Conservation (phyloP, 192 early-diverging fungal species). For the Entomortierella chlamydospora region DNA sequence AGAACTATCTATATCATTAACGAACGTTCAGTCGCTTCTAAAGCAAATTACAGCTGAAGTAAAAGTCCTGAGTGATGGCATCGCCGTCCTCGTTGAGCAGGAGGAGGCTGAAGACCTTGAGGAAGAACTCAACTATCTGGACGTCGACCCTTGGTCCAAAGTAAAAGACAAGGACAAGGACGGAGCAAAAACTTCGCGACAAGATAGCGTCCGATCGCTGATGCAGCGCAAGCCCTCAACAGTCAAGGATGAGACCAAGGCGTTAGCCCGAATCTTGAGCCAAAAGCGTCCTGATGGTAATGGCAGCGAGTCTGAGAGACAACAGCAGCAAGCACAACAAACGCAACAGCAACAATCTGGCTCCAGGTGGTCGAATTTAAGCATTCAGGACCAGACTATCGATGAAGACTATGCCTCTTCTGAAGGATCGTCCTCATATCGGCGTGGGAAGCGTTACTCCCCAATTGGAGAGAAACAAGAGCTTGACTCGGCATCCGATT, state of each 20-base stretch:
- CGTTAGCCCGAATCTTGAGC: constrained; percentile 45
- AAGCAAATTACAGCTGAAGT: constrained; percentile 46
- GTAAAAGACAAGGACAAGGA: constrained; percentile 41
- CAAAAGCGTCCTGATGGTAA: constrained; percentile 19
- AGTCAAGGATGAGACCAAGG: constrained; percentile 54
- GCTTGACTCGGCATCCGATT: neutral
- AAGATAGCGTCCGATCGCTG: constrained; percentile 45
- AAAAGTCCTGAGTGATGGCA: constrained; percentile 45
- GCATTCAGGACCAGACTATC: constrained; percentile 38
- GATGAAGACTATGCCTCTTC: constrained; percentile 44
- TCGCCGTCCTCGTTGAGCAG: constrained; percentile 29
- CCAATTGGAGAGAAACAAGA: constrained; percentile 25
- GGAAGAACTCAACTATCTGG: constrained; percentile 46
- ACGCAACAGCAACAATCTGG: neutral
- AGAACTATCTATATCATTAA: constrained; percentile 39
- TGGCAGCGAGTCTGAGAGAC: constrained; percentile 27
- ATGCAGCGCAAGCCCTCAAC: constrained; percentile 50
- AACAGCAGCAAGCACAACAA: constrained; percentile 9
- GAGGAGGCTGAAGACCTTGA: constrained; percentile 35
- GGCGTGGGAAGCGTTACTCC: constrained; percentile 1
- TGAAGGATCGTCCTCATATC: constrained; percentile 27
- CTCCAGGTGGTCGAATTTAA: constrained; percentile 19
- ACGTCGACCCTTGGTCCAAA: constrained; percentile 55
- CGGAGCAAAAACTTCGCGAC: constrained; percentile 2
- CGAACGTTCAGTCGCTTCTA: constrained; percentile 43